Percentiles rank a stretch among this genome's conserved stretches.
Conservation (phyloP, 2,329 filamentous ascomycete species). For the Ophiostoma novo-ulmi region DNA sequence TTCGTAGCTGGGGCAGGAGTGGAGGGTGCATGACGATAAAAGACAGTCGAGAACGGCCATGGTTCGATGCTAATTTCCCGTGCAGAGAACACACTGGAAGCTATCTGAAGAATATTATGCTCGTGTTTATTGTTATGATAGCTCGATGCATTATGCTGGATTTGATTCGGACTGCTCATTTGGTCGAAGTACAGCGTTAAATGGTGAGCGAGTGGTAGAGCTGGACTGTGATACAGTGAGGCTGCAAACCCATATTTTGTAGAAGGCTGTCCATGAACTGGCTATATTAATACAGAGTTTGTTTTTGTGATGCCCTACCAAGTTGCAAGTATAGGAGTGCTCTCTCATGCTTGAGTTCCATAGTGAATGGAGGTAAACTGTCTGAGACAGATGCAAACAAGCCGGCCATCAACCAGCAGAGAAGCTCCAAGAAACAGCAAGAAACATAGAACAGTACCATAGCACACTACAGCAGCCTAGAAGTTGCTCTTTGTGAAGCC, state of each 20-base stretch:
- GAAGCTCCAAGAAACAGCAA: neutral
- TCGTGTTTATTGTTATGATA: neutral
- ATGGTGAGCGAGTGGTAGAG: neutral
- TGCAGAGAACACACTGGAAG: neutral
- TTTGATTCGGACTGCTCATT: neutral
- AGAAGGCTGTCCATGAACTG: neutral
- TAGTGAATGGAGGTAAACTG: neutral
- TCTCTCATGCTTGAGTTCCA: neutral
- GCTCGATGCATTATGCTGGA: neutral
- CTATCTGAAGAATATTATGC: neutral
- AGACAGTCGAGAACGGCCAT: neutral
- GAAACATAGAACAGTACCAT: neutral
- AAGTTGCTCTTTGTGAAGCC: neutral
- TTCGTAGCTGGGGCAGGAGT: neutral
- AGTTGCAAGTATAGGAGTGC: neutral
- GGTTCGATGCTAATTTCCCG: neutral
- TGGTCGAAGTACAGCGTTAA: neutral
- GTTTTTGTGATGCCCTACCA: too few relatives aligned
- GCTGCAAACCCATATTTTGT: neutral
- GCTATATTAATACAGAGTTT: too few relatives aligned
- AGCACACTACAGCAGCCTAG: neutral
- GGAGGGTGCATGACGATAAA: neutral
- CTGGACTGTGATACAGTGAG: neutral
- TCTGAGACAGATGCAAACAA: neutral
- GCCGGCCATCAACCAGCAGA: neutral